Evolutionary conservation across 192 early-diverging fungal species (phyloP), one percentile per base, ranked within the genome.

Genomic region (Dispira simplex): DNA sequence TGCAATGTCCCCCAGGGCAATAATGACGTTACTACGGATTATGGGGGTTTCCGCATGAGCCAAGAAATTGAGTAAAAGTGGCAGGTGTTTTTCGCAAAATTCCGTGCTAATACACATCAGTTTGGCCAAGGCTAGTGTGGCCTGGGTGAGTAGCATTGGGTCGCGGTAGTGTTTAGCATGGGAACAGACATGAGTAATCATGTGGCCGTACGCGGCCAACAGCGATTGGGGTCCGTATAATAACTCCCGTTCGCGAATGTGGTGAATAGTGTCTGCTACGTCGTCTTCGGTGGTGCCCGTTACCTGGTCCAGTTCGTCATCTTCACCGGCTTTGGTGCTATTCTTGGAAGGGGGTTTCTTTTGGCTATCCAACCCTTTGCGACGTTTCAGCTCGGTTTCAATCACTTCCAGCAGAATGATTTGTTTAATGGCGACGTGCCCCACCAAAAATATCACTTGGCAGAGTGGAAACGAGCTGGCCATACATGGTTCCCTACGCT

Each of bases 1-100:
- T 8, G 93, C 81, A 79, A 99, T 90, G 67, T 99, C 97, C 65
- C 97, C 95, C n/a, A 99, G 74, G 0, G 93, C 95, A 67, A 99
- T 97, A 58, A 93, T 83, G 56, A 93, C 84, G 76, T 99, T 99
- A 70, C 88, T 83, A 9, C 95, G 85, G 67, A 98, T 93, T 13
- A 84, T 81, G 9, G 92, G 83, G 56, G 91, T 83, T 44, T 82
- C 83, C 0, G 90, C 81, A 58, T 89, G 87, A 68, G 91, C 87
- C 28, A 99, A 69, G 58, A 97, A 89, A 3, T 86, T 91, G 65
- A 98, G 85, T 8, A 99, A 73, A 12, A 99, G 75, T 49, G 88
- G 91, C 21, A 99, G 77, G 68, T 99, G 80, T 23, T 81, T 68
- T 65, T 98, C 95, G 77, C 97, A 99, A 66, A 93, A 99, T 23